phyloP scores from a whole-genome alignment of 352 stramenopile genomes.

The Globisporangium yorkense region DNA sequence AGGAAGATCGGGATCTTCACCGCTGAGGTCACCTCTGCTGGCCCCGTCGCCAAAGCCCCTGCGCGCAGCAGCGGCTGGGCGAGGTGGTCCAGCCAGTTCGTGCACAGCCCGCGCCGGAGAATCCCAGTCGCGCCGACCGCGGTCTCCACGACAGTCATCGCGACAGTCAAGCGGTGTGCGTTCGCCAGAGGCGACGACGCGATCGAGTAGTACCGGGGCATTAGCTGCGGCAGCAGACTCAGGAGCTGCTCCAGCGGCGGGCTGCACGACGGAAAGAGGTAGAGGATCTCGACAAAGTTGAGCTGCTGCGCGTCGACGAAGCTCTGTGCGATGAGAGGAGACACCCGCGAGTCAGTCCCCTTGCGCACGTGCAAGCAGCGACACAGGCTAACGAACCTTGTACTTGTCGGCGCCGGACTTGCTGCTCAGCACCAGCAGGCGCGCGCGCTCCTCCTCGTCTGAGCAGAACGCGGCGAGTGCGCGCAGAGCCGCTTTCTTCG shows the following conservation, averaged over 20 bases:
- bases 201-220: conserved; percentile 95
- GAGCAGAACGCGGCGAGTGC: conserved; percentile 59
- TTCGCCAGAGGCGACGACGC: conserved; percentile 89
- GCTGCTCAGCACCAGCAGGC: conserved; percentile 63
- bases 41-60: not conserved
- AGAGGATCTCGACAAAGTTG: conserved; percentile 88
- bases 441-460: conserved; percentile 51
- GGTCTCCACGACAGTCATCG: conserved; percentile 92
- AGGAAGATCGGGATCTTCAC: conserved; percentile 86
- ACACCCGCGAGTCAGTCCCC: not conserved
- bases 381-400: conserved; percentile 29
- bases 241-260: conserved; percentile 86
- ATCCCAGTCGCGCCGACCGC: conserved; percentile 30
- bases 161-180: conserved; percentile 60
- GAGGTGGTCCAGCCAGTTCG: conserved; percentile 56
- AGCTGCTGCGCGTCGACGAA: conserved; percentile 88
- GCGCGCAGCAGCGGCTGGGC: conserved; percentile 29
- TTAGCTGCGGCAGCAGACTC: conserved; percentile 80
- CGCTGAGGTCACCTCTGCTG: not conserved
- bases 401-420: conserved; percentile 61
- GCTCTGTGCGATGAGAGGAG: conserved; percentile 22
- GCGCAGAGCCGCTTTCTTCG: conserved; percentile 76
- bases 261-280: conserved; percentile 90
- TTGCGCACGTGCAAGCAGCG: not conserved
- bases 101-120: conserved; percentile 49